Percentiles rank a stretch among this genome's conserved stretches.
These are phyloP conservation scores for Azolla pinnata DNA, from an alignment of 75 land plant species.

Conservation along the genomic window DNA sequence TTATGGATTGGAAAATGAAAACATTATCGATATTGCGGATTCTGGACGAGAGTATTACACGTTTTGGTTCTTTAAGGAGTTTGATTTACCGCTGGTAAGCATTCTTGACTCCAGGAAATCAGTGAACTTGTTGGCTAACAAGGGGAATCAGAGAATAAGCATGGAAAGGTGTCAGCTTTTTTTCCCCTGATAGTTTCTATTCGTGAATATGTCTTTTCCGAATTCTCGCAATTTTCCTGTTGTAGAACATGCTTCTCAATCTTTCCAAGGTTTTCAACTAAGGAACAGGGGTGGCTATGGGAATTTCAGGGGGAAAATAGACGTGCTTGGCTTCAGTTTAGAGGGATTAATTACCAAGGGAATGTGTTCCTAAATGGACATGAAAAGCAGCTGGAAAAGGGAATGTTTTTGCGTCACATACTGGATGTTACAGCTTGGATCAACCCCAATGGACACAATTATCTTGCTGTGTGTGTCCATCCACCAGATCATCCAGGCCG, in stretches of 20 bases:
- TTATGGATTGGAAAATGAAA: constrained; percentile 78
- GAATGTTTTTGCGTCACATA: constrained; percentile 87
- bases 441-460: constrained; percentile 49
- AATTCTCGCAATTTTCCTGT: too few species aligned
- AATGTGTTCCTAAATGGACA: constrained; percentile 86
- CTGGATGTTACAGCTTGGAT: constrained; percentile 70
- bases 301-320: constrained; percentile 27
- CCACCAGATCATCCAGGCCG: constrained; percentile 95
- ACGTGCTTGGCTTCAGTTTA: constrained; percentile 72
- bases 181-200: too few species aligned
- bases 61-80: constrained; percentile 87
- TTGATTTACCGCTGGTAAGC: constrained; percentile 48
- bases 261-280: too few species aligned
- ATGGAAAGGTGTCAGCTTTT: too few species aligned
- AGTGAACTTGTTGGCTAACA: too few species aligned
- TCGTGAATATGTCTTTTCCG: too few species aligned
- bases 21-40: constrained; percentile 80
- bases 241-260: too few species aligned
- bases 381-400: constrained; percentile 56
- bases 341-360: constrained; percentile 83
- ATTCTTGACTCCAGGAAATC: too few species aligned
- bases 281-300: too few species aligned
- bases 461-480: constrained; percentile 77
- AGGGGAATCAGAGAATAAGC: too few species aligned
- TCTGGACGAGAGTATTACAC: constrained; percentile 92